Base-by-base conservation (phyloP, 2,329 filamentous ascomycete species). In the Aspergillus intermedius region DNA sequence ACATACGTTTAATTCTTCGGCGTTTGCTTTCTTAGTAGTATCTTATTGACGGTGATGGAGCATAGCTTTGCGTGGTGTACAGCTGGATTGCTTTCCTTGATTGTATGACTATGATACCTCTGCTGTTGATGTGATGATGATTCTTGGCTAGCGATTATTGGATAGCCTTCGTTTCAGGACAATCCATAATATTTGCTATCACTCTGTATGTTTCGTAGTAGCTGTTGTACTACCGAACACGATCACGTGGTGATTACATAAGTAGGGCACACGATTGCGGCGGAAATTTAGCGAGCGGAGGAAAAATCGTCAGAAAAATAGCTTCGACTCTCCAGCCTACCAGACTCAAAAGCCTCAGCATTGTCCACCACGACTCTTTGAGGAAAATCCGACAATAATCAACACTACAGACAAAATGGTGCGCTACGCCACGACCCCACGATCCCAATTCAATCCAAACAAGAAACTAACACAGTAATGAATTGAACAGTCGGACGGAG, bases 401-500 rank as follows among this genome's bases (percentile, higher is more conserved):
- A 61, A 49, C 51, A 58, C 49, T 53, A 51, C 54, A 60, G 54
- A 52, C 51, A 63, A 73, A 69, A 77, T 77, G 74, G 74, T 76
- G 71, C 46, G 68, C 55, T 23, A 25, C 30, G 25, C 25, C 8
- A 4, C n/a, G 40, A 32, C 23, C 12, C 25, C 19, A 12, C 22
- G 7, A 10, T 39, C 13, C 42, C 42, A n/a, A 5, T 25, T 28
- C 37, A 45, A 32, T 28, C 22, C 13, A 30, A 43, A n/a, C 42
- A 32, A 28, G 41, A 12, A 46, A 46, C 60, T 60, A 58, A 64
- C 56, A 48, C 23, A 10, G 12, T 21, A 28, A 47, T 23, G 17
- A 35, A 22, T 6, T 22, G 21, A 40, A 56, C 63, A 96, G 93
- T 97, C 91, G 90, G 91, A 97, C 90, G 91, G 91, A 97, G 93